Evolutionary conservation across 73 alveolate species (phyloP).

Genomic region (Breviolum minutum): DNA sequence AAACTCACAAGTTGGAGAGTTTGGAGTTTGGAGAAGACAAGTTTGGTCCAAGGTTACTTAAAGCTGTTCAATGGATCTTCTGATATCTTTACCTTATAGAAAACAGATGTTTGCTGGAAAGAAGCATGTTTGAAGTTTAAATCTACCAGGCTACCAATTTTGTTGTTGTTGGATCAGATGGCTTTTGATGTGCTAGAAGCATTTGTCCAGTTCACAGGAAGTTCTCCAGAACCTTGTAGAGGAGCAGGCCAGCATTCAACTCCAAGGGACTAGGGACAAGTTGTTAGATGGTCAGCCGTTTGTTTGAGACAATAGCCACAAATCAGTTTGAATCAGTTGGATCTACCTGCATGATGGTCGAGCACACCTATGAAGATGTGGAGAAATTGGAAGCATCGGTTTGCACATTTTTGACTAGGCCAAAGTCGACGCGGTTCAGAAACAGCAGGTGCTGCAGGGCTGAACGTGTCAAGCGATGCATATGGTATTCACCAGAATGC

Average conservation of each 20-base stretch:
- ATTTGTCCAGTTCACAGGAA: constrained; percentile 11
- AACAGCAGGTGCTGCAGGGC: constrained; percentile 25
- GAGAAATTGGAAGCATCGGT: neutral
- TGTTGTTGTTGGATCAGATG: neutral
- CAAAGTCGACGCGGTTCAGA: constrained; percentile 77
- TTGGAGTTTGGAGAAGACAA: too few relatives aligned
- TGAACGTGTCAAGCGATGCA: neutral
- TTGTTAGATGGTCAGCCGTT: too few relatives aligned
- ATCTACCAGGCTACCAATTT: neutral
- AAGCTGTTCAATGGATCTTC: neutral
- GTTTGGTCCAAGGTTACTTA: neutral
- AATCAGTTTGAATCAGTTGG: too few relatives aligned
- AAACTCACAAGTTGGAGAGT: neutral
- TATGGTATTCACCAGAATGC: neutral
- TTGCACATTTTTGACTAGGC: constrained; percentile 9
- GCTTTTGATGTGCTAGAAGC: neutral
- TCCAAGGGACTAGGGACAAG: neutral
- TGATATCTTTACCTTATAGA: neutral
- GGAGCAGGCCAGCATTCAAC: constrained; percentile 50
- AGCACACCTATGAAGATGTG: too few relatives aligned
- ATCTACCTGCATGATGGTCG: too few relatives aligned
- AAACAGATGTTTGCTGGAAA: neutral
- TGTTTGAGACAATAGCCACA: too few relatives aligned
- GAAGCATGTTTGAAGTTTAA: neutral
- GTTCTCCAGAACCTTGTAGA: constrained; percentile 64